These are phyloP conservation scores for Dactylonectria macrodidyma DNA, from an alignment of 2,329 filamentous ascomycete genomes.

Conservation along the genomic window DNA sequence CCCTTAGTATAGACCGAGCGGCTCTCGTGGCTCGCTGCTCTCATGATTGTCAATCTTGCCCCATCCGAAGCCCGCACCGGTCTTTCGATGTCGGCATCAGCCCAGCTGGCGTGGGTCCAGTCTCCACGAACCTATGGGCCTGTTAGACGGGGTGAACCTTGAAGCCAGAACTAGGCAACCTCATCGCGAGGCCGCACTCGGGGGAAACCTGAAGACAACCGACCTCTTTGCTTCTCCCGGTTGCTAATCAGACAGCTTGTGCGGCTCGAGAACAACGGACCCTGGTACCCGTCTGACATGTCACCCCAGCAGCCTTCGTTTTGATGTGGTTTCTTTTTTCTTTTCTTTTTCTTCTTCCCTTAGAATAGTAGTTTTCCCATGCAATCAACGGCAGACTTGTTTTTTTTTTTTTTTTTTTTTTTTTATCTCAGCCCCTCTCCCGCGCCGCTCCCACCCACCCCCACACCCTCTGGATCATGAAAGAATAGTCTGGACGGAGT, in stretches of 20 bases:
- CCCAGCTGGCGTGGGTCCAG: conserved; percentile 32
- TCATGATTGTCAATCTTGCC: conserved; percentile 11
- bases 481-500: conserved; percentile 10
- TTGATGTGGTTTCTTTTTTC: conserved; percentile 23
- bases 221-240: conserved; percentile 31
- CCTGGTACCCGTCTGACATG: conserved; percentile 29
- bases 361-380: background rate
- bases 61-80: conserved; percentile 18
- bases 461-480: conserved; percentile 21
- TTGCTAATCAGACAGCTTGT: conserved; percentile 31
- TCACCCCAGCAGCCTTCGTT: conserved; percentile 29
- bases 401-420: conserved; percentile 25
- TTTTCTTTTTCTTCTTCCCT: background rate
- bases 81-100: conserved; percentile 32
- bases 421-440: conserved; percentile 28
- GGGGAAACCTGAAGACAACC: conserved; percentile 29
- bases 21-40: conserved; percentile 1
- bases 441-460: conserved; percentile 23
- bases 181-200: conserved; percentile 22
- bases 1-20: conserved; percentile 15
- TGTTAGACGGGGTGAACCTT: conserved; percentile 36
- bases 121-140: conserved; percentile 31
- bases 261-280: conserved; percentile 25
- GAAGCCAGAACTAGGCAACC: conserved; percentile 30
- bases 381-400: conserved; percentile 27